phyloP scores from a whole-genome alignment of 2,329 filamentous ascomycete species.

The Phyllosticta ampelicida region DNA sequence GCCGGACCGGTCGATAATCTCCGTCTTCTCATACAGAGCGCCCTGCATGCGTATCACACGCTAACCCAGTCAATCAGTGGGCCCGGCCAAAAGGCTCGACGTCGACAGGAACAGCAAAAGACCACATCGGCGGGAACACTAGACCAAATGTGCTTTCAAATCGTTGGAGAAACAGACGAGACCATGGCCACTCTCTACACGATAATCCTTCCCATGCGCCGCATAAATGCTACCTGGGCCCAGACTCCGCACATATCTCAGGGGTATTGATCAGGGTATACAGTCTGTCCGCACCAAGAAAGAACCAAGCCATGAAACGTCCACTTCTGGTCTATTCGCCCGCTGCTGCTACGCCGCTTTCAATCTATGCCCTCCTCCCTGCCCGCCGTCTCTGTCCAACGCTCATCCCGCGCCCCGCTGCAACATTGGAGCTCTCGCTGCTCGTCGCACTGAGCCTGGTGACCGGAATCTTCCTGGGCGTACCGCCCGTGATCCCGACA shows the following conservation, averaged over 20 bases:
- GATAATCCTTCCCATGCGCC: background rate
- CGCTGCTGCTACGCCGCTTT: background rate
- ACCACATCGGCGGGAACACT: background rate
- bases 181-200: background rate
- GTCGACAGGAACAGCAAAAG: background rate
- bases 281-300: background rate
- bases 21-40: background rate
- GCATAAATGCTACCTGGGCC: background rate
- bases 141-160: background rate
- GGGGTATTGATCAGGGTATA: background rate
- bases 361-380: background rate
- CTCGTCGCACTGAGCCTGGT: background rate
- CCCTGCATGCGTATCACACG: background rate
- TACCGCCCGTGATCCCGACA: background rate
- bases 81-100: background rate
- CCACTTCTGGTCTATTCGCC: background rate
- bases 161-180: background rate
- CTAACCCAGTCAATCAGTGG: background rate
- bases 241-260: background rate
- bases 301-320: background rate
- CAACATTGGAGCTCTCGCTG: background rate
- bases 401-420: background rate
- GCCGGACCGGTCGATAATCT: background rate
- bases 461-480: slow-evolving; percentile 4
- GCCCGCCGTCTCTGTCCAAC: background rate